A percentile compares a stretch with the other conserved stretches of the same genome.
Conservation (phyloP, 805 yeast species). For the Wickerhamiella allomyrinae region DNA sequence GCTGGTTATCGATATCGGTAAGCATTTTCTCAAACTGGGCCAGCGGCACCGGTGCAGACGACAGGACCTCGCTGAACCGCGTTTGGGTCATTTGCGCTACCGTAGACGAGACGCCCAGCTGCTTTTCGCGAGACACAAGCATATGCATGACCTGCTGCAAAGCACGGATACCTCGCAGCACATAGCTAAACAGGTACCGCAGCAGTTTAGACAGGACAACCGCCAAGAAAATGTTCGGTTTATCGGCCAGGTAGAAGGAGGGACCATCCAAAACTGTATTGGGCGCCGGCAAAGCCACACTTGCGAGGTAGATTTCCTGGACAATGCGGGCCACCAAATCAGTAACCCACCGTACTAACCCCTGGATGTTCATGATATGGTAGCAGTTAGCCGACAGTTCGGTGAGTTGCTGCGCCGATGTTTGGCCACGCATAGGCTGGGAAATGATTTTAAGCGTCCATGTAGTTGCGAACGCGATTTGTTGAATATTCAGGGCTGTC, state of each 20-base stretch:
- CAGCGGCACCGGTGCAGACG: conserved; percentile 14
- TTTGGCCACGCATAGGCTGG: conserved; percentile 10
- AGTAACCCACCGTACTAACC: conserved; percentile 73
- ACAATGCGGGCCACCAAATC: conserved; percentile 59
- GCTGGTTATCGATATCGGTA: conserved; percentile 11
- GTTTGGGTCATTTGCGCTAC: conserved; percentile 19
- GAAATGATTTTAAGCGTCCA: conserved; percentile 40
- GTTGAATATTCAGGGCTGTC: conserved; percentile 51
- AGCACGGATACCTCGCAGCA: conserved; percentile 28
- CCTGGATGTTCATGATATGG: conserved; percentile 32
- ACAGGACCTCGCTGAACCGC: conserved; percentile 19
- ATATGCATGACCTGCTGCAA: conserved; percentile 21
- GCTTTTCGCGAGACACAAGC: conserved; percentile 9
- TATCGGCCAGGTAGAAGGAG: conserved; percentile 1
- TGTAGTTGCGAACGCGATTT: conserved; percentile 57
- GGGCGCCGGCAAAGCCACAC: conserved; percentile 5
- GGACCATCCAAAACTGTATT: conserved; percentile 3
- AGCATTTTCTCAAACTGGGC: conserved; percentile 15
- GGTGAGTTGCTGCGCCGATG: conserved; percentile 30
- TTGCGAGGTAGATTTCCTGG: conserved; percentile 41
- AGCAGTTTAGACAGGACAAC: conserved; percentile 26
- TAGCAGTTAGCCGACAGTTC: conserved; percentile 19
- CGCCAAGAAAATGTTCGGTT: conserved; percentile 19
- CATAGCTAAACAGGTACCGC: conserved; percentile 24
- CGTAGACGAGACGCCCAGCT: conserved; percentile 16